Evolutionary conservation across 805 yeast species (phyloP).

Genomic region (Wickerhamomyces ciferrii): DNA sequence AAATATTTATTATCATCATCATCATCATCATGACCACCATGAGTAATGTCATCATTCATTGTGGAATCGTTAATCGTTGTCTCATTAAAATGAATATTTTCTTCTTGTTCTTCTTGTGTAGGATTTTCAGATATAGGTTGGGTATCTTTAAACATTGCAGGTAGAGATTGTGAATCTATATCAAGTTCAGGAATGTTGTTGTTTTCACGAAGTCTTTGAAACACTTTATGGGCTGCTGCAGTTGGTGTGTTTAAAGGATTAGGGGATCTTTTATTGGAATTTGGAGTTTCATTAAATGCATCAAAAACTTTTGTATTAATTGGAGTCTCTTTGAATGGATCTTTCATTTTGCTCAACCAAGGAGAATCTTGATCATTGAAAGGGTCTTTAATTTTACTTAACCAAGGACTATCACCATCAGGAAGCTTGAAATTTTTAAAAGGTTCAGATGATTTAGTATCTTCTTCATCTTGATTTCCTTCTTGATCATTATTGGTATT

Average conservation of each 20-base stretch:
- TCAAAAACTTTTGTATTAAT: slow-evolving; percentile 2
- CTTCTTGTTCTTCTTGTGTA: background rate
- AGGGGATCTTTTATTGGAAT: background rate
- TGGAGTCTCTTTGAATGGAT: slow-evolving; percentile 33
- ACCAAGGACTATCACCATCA: slow-evolving; percentile 10
- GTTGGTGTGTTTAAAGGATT: slow-evolving; percentile 1
- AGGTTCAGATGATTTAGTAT: slow-evolving; percentile 14
- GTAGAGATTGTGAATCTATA: slow-evolving; percentile 14
- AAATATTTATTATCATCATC: background rate
- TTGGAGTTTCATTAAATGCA: slow-evolving; percentile 14
- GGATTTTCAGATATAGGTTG: slow-evolving; percentile 6
- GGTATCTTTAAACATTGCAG: slow-evolving; percentile 2
- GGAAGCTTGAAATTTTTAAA: slow-evolving; percentile 8
- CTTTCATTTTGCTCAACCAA: slow-evolving; percentile 24
- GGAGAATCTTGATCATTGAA: slow-evolving; percentile 20
- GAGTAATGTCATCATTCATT: background rate
- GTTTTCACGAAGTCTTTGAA: slow-evolving; percentile 15
- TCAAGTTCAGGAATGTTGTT: slow-evolving; percentile 14
- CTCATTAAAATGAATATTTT: background rate
- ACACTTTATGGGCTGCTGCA: slow-evolving; percentile 12
- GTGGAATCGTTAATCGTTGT: background rate
- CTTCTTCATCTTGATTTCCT: background rate
- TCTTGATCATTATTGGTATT: background rate
- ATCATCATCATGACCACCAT: background rate
- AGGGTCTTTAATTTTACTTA: slow-evolving; percentile 26